Conservation (phyloP, 108 stramenopile genomes). For the Nannochloropsis oceanica region DNA sequence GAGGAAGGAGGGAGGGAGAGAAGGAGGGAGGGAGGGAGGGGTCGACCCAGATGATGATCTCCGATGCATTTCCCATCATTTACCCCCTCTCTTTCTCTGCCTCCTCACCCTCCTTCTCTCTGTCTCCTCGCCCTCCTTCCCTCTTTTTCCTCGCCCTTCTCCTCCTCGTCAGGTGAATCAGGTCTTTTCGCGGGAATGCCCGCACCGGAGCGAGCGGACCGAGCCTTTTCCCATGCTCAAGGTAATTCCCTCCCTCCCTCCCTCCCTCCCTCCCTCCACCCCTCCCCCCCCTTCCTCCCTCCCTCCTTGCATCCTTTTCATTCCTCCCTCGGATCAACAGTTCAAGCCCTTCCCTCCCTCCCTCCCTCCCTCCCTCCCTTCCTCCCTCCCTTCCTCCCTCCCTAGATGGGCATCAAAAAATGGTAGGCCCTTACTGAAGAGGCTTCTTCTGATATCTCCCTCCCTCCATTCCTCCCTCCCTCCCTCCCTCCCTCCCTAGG, state of each 20-base stretch:
- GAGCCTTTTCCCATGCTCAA: slow-evolving; percentile 12
- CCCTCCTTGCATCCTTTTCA: background rate
- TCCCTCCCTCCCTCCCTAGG: background rate
- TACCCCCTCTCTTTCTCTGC: no score
- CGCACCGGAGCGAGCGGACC: slow-evolving; percentile 2
- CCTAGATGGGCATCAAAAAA: background rate
- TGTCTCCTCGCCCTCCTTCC: no score
- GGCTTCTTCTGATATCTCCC: background rate
- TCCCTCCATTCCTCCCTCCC: background rate
- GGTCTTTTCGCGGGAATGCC: background rate
- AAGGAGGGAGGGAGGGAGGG: no score
- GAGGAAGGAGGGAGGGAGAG: no score
- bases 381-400: background rate
- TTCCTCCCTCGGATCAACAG: no score
- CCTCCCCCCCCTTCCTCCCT: background rate
- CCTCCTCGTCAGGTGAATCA: background rate
- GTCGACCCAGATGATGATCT: no score
- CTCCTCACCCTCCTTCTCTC: no score
- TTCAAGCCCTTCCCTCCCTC: background rate
- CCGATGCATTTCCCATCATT: no score
- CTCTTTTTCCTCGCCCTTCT: no score
- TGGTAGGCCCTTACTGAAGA: background rate
- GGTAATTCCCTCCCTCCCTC: background rate
- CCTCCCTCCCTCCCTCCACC: background rate
- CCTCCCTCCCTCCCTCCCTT: background rate